These are phyloP conservation scores for Cryphonectria parasitica DNA, from an alignment of 2,329 filamentous ascomycete genomes.

Conservation along the genomic window DNA sequence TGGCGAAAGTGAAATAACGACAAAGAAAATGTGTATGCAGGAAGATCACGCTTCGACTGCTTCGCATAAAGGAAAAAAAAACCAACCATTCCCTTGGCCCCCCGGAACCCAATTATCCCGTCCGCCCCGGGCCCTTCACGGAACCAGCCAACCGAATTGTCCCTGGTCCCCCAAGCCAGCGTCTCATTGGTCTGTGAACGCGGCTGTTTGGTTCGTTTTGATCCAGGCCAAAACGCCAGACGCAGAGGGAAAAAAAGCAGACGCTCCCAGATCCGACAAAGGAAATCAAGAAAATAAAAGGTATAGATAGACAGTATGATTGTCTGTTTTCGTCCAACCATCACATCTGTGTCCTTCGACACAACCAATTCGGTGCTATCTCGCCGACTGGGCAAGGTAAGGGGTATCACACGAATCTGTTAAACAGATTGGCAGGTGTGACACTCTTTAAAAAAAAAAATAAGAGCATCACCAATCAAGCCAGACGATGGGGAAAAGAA, in stretches of 20 bases:
- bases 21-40: constrained; percentile 15
- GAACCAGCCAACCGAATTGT: constrained; percentile 15
- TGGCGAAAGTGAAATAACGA: not conserved
- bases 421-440: constrained; percentile 21
- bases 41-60: constrained; percentile 27
- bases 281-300: constrained; percentile 5
- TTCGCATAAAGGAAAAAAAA: constrained; percentile 28
- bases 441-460: constrained; percentile 23
- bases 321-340: not conserved
- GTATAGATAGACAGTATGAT: not conserved
- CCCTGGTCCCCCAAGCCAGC: constrained; percentile 21
- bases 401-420: constrained; percentile 38
- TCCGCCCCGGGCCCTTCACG: constrained; percentile 9
- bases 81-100: constrained; percentile 23
- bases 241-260: constrained; percentile 24
- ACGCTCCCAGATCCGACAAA: constrained; percentile 20
- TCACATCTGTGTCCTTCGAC: constrained; percentile 25
- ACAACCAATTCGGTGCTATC: constrained; percentile 1
- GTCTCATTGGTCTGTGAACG: constrained; percentile 13
- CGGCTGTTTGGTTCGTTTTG: constrained; percentile 18
- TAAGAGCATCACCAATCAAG: constrained; percentile 24
- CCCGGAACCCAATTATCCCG: not conserved
- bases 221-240: constrained; percentile 24
- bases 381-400: constrained; percentile 28
- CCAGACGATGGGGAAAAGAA: not conserved